Evolutionary conservation across 2,329 filamentous ascomycete genomes (phyloP).

Genomic region (Tolypocladium sp.): DNA sequence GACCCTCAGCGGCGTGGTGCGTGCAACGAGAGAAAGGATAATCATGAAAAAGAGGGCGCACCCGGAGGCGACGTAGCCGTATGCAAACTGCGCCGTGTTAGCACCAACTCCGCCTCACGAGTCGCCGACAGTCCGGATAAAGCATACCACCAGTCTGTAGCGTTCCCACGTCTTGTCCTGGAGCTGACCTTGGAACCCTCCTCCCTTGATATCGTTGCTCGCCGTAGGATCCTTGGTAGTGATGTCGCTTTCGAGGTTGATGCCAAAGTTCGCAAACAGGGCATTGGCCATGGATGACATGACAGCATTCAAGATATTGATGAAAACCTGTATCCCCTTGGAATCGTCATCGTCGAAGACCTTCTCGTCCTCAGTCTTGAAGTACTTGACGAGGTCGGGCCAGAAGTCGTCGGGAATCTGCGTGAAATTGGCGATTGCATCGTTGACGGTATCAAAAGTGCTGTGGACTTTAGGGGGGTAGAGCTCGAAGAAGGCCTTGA

Average conservation of each 20-base stretch:
- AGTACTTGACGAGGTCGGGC: constrained; percentile 8
- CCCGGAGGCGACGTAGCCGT: constrained; percentile 23
- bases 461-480: constrained; percentile 16
- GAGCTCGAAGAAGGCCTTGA: constrained; percentile 12
- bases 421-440: constrained; percentile 17
- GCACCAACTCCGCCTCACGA: neutral
- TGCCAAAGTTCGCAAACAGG: constrained; percentile 19
- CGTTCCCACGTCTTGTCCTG: constrained; percentile 12
- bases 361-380: constrained; percentile 2
- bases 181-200: constrained; percentile 13
- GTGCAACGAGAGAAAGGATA: constrained; percentile 18
- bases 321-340: neutral
- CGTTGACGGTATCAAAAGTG: constrained; percentile 9
- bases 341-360: constrained; percentile 1
- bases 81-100: constrained; percentile 19
- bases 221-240: constrained; percentile 5
- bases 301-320: constrained; percentile 4
- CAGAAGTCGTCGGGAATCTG: constrained; percentile 17
- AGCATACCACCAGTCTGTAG: constrained; percentile 19
- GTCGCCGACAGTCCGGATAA: too few relatives aligned
- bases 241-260: constrained; percentile 17
- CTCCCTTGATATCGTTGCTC: constrained; percentile 2
- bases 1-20: constrained; percentile 17
- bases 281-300: constrained; percentile 16
- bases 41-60: constrained; percentile 21